Evolutionary conservation across 2,329 filamentous ascomycete species (phyloP).

Genomic region (Atkinsonella hypoxylon): DNA sequence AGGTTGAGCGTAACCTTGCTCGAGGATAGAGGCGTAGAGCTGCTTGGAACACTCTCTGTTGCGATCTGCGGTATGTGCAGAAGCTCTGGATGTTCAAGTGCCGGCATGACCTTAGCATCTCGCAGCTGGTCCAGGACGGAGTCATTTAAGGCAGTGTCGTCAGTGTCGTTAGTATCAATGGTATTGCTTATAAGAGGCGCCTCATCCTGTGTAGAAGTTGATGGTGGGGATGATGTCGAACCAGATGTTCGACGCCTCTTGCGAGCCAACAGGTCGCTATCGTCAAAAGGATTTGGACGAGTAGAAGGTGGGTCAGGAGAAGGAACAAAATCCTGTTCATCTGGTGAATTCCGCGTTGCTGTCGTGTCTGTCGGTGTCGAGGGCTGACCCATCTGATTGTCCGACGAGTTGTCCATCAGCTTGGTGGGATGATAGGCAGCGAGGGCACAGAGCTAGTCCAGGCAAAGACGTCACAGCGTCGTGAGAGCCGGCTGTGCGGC

Average conservation of each 20-base stretch:
- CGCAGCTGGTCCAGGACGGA: slow-evolving; percentile 26
- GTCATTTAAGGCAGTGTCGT: slow-evolving; percentile 15
- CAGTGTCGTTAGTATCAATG: slow-evolving; percentile 17
- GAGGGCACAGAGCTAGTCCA: slow-evolving; percentile 28
- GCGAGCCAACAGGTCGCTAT: slow-evolving; percentile 40
- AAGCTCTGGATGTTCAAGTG: background rate
- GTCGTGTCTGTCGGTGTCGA: slow-evolving; percentile 36
- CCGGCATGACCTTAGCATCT: background rate
- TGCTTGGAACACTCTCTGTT: slow-evolving; percentile 16
- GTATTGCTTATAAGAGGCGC: background rate
- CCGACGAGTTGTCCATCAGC: slow-evolving; percentile 4
- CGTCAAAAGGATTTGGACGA: slow-evolving; percentile 53
- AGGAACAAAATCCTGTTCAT: slow-evolving; percentile 12
- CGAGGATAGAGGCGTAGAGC: slow-evolving; percentile 30
- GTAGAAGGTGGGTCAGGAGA: slow-evolving; percentile 52
- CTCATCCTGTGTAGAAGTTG: slow-evolving; percentile 18
- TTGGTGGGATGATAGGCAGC: background rate
- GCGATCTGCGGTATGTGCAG: slow-evolving; percentile 25
- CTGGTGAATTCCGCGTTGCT: slow-evolving; percentile 35
- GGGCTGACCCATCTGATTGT: slow-evolving; percentile 39
- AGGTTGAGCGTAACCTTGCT: slow-evolving; percentile 51
- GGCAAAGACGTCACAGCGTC: slow-evolving; percentile 38
- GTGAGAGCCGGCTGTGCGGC: slow-evolving; percentile 41
- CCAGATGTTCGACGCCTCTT: slow-evolving; percentile 52
- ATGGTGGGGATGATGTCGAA: slow-evolving; percentile 41